A percentile compares a stretch with the other conserved stretches of the same genome.
phyloP scores from a whole-genome alignment of 2,329 filamentous ascomycete species.

The Stachybotrys elegans region DNA sequence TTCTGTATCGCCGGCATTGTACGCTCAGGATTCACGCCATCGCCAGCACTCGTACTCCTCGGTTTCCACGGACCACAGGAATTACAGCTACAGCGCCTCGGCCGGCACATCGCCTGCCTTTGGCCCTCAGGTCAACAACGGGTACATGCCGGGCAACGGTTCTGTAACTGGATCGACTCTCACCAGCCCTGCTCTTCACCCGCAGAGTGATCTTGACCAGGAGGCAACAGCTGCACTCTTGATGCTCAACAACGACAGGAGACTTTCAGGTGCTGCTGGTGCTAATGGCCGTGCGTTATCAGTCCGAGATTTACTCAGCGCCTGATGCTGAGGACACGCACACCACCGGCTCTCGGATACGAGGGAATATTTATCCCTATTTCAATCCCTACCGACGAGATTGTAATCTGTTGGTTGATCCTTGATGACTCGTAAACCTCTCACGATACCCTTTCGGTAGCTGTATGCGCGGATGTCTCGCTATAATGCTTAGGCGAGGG shows the following conservation, averaged over 20 bases:
- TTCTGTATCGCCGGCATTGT: constrained; percentile 47
- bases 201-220: constrained; percentile 58
- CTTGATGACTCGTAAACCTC: too few species aligned
- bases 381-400: too few species aligned
- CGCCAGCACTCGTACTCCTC: constrained; percentile 52
- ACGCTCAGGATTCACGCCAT: constrained; percentile 36
- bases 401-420: too few species aligned
- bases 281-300: constrained; percentile 43
- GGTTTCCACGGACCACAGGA: constrained; percentile 44
- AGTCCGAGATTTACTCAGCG: constrained; percentile 49
- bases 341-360: too few species aligned
- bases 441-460: too few species aligned
- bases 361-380: too few species aligned
- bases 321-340: constrained; percentile 35
- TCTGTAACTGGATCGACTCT: constrained; percentile 46
- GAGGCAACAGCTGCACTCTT: constrained; percentile 81
- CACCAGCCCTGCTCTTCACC: constrained; percentile 53
- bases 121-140: constrained; percentile 37
- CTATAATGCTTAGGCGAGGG: too few species aligned
- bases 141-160: constrained; percentile 34
- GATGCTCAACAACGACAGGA: constrained; percentile 79
- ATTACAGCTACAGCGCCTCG: constrained; percentile 45
- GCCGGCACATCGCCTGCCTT: constrained; percentile 53
- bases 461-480: too few species aligned
- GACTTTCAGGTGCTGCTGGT: constrained; percentile 33